Percentiles rank a stretch among this genome's conserved stretches.
Conservation (phyloP, 1,284 basidiomycete species). For the Trichosporon sp. region DNA sequence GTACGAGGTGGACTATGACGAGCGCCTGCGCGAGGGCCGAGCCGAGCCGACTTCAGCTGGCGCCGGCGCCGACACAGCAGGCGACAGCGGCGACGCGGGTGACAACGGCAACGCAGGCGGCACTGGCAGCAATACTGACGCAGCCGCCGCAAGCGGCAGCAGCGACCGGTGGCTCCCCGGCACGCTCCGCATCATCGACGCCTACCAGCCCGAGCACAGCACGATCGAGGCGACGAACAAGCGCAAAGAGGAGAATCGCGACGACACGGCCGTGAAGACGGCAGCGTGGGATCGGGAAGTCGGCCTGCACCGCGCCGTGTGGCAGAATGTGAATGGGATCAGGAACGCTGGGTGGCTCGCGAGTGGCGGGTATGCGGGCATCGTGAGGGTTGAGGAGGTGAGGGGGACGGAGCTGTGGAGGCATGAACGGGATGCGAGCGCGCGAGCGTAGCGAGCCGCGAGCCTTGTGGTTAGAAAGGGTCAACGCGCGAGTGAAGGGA, state of each 20-base stretch:
- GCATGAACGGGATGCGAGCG: too few species aligned
- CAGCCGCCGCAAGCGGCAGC: too few species aligned
- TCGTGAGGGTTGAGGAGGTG: slow-evolving; percentile 75
- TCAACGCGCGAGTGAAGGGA: too few species aligned
- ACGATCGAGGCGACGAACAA: slow-evolving; percentile 15
- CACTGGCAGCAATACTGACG: too few species aligned
- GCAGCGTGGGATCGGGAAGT: slow-evolving; percentile 72
- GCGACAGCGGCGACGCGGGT: too few species aligned
- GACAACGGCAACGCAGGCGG: too few species aligned
- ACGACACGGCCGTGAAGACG: slow-evolving; percentile 26
- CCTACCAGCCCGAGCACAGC: slow-evolving; percentile 58
- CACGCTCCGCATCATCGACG: slow-evolving; percentile 76
- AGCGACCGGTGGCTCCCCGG: slow-evolving; percentile 37
- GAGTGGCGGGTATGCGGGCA: slow-evolving; percentile 69
- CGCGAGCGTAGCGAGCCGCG: too few species aligned
- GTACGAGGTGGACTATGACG: slow-evolving; percentile 79
- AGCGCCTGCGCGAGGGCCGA: slow-evolving; percentile 54
- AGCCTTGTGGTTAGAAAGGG: too few species aligned
- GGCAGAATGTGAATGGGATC: slow-evolving; percentile 71
- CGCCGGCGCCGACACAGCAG: too few species aligned
- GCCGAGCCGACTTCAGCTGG: not conserved
- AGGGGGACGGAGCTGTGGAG: slow-evolving; percentile 1
- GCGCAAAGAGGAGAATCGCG: slow-evolving; percentile 9
- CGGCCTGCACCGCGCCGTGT: slow-evolving; percentile 65
- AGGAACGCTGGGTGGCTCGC: slow-evolving; percentile 63